These are phyloP conservation scores for Claviceps quebecensis DNA, from an alignment of 2,329 filamentous ascomycete species.

Conservation along the genomic window DNA sequence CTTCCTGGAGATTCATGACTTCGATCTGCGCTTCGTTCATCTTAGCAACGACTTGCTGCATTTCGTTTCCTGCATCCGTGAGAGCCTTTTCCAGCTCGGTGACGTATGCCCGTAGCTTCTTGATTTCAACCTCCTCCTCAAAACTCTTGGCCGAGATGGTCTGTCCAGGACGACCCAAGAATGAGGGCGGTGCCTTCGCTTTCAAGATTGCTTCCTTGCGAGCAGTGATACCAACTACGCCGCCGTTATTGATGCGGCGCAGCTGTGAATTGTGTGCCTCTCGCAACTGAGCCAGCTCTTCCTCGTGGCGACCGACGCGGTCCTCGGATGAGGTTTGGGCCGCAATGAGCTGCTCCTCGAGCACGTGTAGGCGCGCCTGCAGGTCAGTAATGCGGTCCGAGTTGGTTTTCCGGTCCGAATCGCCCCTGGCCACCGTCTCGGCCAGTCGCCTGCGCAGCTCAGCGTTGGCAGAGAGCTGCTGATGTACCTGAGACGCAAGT, in stretches of 20 bases:
- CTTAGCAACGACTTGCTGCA: slow-evolving; percentile 65
- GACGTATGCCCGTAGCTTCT: slow-evolving; percentile 63
- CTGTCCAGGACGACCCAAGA: slow-evolving; percentile 23
- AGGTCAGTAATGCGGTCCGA: slow-evolving; percentile 71
- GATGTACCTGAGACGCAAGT: slow-evolving; percentile 63
- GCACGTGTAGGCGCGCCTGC: slow-evolving; percentile 62
- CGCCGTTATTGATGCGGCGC: slow-evolving; percentile 49
- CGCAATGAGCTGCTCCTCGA: slow-evolving; percentile 72
- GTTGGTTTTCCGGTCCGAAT: slow-evolving; percentile 68
- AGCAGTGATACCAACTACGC: slow-evolving; percentile 16
- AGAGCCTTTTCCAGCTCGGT: slow-evolving; percentile 69
- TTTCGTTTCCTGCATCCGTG: slow-evolving; percentile 49
- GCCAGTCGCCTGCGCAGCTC: slow-evolving; percentile 62
- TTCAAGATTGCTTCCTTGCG: slow-evolving; percentile 22
- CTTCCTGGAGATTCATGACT: slow-evolving; percentile 64
- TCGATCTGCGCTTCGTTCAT: slow-evolving; percentile 77
- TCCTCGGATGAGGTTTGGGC: slow-evolving; percentile 83
- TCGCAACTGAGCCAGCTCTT: slow-evolving; percentile 62
- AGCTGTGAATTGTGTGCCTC: slow-evolving; percentile 68
- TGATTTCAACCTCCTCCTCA: slow-evolving; percentile 59
- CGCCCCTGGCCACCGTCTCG: slow-evolving; percentile 69
- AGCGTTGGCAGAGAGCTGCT: slow-evolving; percentile 67
- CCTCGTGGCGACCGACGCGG: slow-evolving; percentile 68
- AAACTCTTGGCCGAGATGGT: slow-evolving; percentile 50
- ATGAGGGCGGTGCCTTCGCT: slow-evolving; percentile 16